Evolutionary conservation across 2,329 filamentous ascomycete genomes (phyloP), one percentile per base, ranked within the genome.

Genomic region (Phialemoniopsis sp.): DNA sequence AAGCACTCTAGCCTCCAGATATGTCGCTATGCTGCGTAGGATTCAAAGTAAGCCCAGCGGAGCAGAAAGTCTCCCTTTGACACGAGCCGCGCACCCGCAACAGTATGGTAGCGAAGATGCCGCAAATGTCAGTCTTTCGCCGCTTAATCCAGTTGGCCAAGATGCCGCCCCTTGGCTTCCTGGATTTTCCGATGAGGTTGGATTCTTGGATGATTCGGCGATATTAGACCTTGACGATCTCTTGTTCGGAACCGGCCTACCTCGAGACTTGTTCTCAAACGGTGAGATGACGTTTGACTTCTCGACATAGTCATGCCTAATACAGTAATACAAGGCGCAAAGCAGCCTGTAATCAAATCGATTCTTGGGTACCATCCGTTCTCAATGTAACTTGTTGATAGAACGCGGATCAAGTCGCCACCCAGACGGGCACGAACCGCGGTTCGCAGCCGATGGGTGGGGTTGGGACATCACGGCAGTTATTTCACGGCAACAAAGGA

Each of bases 171-270:
- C n/a, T n/a, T n/a, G n/a, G n/a, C n/a, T n/a, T n/a, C n/a, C n/a
- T n/a, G n/a, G 36, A 33, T 14, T 31, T 9, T 19, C 30, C 6
- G 36, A 38, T 6, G 36, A 38, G 13, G 14, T 38, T 9, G 29
- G 30, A 5, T n/a, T 38, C n/a, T 32, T 38, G 8, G 36, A 15
- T 1, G 36, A 38, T 13, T 13, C 19, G 3, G 29, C 28, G 13
- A n/a, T 38, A 13, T 29, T 32, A 10, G 36, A 38, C n/a, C 28
- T 38, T 13, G 18, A 31, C 19, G 36, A 33, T 14, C 18, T 38
- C n/a, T 19, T 38, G 4, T 38, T 32, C n/a, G 36, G 36, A 15
- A 38, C 36, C 2, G 36, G 36, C 8, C 30, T 38, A 9, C 36
- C 36, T 3, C 29, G 36, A 4, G 36, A 38, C 18, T 15, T 38